Base-by-base conservation (phyloP, 768 basidiomycete species). In the Mycena galopus region DNA sequence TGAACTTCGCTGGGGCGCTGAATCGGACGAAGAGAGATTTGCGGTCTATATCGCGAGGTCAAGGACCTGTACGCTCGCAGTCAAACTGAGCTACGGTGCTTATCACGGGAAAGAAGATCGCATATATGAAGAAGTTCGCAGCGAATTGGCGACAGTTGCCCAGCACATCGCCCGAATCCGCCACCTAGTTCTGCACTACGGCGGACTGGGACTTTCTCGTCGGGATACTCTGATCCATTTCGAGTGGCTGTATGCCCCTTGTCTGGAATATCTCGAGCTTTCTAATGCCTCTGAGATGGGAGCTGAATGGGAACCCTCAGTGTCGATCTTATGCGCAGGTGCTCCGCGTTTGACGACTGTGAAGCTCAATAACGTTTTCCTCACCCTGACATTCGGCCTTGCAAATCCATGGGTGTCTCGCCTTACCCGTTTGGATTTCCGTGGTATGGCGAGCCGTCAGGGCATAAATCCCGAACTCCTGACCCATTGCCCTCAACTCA, bases 251-350 rank as follows among this genome's bases (percentile, higher is more conserved):
- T 10, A 53, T 11, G 68, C 68, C n/a, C 68, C 68, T 4, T 69
- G n/a, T 33, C 51, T 69, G 42, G 61, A 69, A 42, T 57, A 63
- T 32, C 11, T 69, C 37, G 68, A 69, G 8, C 63, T 69, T 23
- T 60, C 37, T 2, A 17, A 32, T 33, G 39, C 21, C 30, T 62
- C 59, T 27, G 59, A 53, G 17, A 2, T 14, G 6, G 23, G 12
- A 29, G 39, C 55, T 21, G 23, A 25, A 3, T 33, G 11, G 39
- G 19, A 30, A 2, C 21, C 33, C 32, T 7, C 27, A 23, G 12
- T 21, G 53, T 33, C 42, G 19, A 23, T 69, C 14, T 69, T 69
- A 30, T 35, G 16, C 14, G 32, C 14, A 12, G 68, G 61, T 3
- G 61, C 68, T 56, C 68, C 68, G 23, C 32, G 53, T 57, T 37